These are phyloP conservation scores for Capronia americana DNA, from an alignment of 2,329 filamentous ascomycete genomes.

Conservation along the genomic window DNA sequence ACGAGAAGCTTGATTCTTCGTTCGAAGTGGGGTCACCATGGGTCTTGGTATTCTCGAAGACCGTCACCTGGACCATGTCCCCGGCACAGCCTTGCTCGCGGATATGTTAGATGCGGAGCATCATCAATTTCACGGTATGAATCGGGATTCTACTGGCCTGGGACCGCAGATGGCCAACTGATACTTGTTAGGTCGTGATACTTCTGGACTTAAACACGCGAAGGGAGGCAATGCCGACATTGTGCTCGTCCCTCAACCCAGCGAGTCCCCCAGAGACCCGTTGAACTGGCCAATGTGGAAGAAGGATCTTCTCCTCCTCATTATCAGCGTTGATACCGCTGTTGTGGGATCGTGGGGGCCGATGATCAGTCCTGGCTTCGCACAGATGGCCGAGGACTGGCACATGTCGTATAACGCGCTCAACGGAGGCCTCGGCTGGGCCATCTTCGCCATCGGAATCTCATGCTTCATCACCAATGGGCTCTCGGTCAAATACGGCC, in stretches of 20 bases:
- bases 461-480: constrained; percentile 39
- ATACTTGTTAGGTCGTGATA: constrained; percentile 38
- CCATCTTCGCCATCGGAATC: constrained; percentile 44
- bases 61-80: constrained; percentile 38
- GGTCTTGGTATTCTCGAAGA: constrained; percentile 44
- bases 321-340: constrained; percentile 48
- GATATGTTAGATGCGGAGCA: constrained; percentile 34
- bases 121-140: constrained; percentile 32
- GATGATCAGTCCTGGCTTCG: constrained; percentile 48
- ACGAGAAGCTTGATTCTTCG: constrained; percentile 9
- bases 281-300: constrained; percentile 45
- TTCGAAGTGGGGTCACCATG: constrained; percentile 32
- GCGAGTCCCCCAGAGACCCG: constrained; percentile 45
- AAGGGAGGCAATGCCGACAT: constrained; percentile 42
- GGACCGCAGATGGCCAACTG: background rate
- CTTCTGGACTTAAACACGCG: constrained; percentile 40
- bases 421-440: constrained; percentile 46
- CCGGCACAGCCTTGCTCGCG: constrained; percentile 37
- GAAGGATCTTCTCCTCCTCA: constrained; percentile 50
- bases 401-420: constrained; percentile 45
- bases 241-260: constrained; percentile 42
- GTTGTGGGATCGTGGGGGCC: constrained; percentile 47
- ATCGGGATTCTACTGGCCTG: background rate
- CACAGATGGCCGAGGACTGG: constrained; percentile 43
- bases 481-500: constrained; percentile 35